Base-by-base conservation (phyloP, 768 basidiomycete species). In the Mycena vulgaris region DNA sequence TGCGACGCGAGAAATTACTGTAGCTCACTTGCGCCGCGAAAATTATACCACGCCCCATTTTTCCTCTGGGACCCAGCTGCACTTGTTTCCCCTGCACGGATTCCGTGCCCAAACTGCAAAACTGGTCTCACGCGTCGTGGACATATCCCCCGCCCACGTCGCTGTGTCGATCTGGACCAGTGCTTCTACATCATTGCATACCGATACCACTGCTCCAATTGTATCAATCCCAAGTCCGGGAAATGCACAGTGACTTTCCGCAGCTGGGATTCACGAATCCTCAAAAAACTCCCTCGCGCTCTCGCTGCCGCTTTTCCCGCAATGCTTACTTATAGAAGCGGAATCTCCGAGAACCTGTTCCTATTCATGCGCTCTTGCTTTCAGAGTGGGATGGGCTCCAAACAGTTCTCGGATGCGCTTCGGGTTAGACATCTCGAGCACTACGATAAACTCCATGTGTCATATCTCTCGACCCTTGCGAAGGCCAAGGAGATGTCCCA, bases 331-430 rank as follows among this genome's bases (percentile, higher is more conserved):
- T 16, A 56, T 17, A 30, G 42, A 9, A 64, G 63, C 23, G 42
- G 17, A 9, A 40, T 64, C 4, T 55, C 53, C 6, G 23, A 55
- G 5, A 45, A 3, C 10, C 14, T 35, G 1, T 64, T 56, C 25
- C 25, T 33, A 45, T 56, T 48, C 42, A 57, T 65, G 55, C 53
- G 52, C 13, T 63, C 63, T 21, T 64, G 75, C 28, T 76, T 79
- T 31, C 74, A 74, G 28, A 74, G 73, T 69, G 79, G 80, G 0
- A 73, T 79, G 71, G 78, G 78, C 3, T 28, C 75, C 0, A 77
- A 78, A 28, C 77, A 79, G 31, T 76, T 80, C 51, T 73, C 77
- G 2, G 76, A 79, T 61, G 66, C 74, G 2, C 30, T 80, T 6
- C 70, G 73, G 0, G 65, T 76, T 0, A 72, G 72, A 16, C 76